These are phyloP conservation scores for Pleurotus platypus DNA, from an alignment of 768 basidiomycete species.

Conservation along the genomic window DNA sequence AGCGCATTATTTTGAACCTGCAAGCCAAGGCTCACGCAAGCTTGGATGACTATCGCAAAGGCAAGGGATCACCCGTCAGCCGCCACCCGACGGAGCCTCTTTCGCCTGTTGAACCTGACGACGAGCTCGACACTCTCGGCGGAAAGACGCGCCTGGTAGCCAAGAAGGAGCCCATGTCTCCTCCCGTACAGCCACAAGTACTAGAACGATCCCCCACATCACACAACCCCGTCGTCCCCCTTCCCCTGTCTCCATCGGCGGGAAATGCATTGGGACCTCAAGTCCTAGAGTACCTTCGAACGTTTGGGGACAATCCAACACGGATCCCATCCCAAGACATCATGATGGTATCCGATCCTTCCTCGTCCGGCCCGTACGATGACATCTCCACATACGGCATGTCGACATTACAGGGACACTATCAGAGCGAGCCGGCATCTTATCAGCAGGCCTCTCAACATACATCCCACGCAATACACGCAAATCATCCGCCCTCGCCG, in stretches of 20 bases:
- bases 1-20: slow-evolving; percentile 64
- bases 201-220: slow-evolving; percentile 69
- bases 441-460: slow-evolving; percentile 5
- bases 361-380: background rate
- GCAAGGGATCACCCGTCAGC: slow-evolving; percentile 43
- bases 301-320: slow-evolving; percentile 36
- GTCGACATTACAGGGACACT: slow-evolving; percentile 2
- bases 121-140: slow-evolving; percentile 61
- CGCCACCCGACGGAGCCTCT: slow-evolving; percentile 37
- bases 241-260: slow-evolving; percentile 53
- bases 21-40: slow-evolving; percentile 65
- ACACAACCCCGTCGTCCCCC: slow-evolving; percentile 67
- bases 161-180: slow-evolving; percentile 46
- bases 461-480: slow-evolving; percentile 14
- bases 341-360: slow-evolving; percentile 1
- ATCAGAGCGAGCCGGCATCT: slow-evolving; percentile 4
- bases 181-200: slow-evolving; percentile 41
- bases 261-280: slow-evolving; percentile 54
- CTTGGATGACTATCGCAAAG: slow-evolving; percentile 60
- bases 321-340: background rate
- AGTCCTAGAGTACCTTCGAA: slow-evolving; percentile 66
- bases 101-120: slow-evolving; percentile 48
- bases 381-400: slow-evolving; percentile 10
- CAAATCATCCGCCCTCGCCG: slow-evolving; percentile 14
- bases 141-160: slow-evolving; percentile 65